phyloP scores from a whole-genome alignment of 1,139 yeast genomes.

The Saccharomyces hybrid region DNA sequence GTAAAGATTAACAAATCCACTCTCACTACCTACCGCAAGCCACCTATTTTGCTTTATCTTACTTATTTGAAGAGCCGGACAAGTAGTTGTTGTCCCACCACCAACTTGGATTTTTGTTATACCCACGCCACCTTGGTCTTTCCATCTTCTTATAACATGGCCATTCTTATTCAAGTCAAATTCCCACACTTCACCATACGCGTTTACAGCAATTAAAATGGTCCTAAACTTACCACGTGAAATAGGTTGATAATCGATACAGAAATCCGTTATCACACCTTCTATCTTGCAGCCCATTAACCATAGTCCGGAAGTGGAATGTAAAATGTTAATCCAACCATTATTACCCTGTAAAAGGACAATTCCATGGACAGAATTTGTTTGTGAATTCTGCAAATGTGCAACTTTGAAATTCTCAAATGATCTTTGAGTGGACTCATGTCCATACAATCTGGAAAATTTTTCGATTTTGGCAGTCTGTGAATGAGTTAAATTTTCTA shows the following conservation, averaged over 20 bases:
- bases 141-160: constrained; percentile 61
- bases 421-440: constrained; percentile 74
- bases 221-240: constrained; percentile 25
- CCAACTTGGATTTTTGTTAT: constrained; percentile 74
- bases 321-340: constrained; percentile 84
- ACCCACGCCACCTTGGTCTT: constrained; percentile 80
- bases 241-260: constrained; percentile 41
- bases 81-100: constrained; percentile 39
- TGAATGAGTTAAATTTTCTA: constrained; percentile 36
- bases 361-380: constrained; percentile 49
- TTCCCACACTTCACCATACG: constrained; percentile 89
- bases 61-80: constrained; percentile 4
- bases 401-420: constrained; percentile 79
- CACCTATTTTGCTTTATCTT: constrained; percentile 50
- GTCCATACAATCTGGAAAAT: constrained; percentile 84
- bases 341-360: constrained; percentile 74
- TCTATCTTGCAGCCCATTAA: constrained; percentile 79
- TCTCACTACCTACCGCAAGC: constrained; percentile 82
- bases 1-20: constrained; percentile 85
- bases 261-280: constrained; percentile 75
- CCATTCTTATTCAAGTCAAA: constrained; percentile 47
- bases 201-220: constrained; percentile 54
- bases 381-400: constrained; percentile 20
- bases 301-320: constrained; percentile 78
- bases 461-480: constrained; percentile 50